Evolutionary conservation across 202 grass and related monocot species (phyloP), one percentile per base, ranked within the genome.

Genomic region (Schoenoplectus tabernaemontani): DNA sequence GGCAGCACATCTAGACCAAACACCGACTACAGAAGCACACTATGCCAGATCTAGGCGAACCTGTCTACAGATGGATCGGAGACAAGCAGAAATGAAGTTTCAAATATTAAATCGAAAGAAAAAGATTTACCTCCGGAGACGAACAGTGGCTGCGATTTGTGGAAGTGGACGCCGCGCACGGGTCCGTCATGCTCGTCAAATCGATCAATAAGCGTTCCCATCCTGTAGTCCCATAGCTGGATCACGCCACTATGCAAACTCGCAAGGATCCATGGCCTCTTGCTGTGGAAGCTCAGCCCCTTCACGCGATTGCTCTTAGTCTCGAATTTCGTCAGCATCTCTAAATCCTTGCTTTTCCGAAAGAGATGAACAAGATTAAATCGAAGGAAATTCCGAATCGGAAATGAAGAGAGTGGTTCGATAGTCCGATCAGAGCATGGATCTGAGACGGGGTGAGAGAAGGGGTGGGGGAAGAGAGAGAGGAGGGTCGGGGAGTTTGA

Each of bases 311-410:
- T 98, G 84, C 95, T 98, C 91, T 98, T 98, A 36, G 95, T 98
- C 91, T 97, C 95, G 89, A 97, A 94, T 84, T 94, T 97, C 84
- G 91, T 97, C 87, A 97, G 95, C 95, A 97, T 97, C 87, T 79
- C 78, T 59, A 65, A 71, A 71, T 88, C 62, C 78, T 80, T 82
- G 41, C 73, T 76, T 57, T 58, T 70, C 61, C 62, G 13, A 60
- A 43, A 74, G 36, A 57, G 39, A 66, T 56, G 28, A 12, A 24
- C 61, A 64, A 36, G 42, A 19, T 50, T 24, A 24, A 26, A 47
- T 48, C 9, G 32, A 84, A 33, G 64, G 46, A 42, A 58, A 44
- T 64, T 48, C 59, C 47, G 57, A 82, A 81, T 54, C 58, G 47
- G 67, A 76, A 59, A 61, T 32, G n/a, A 59, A 26, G 51, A 77